Base-by-base conservation (phyloP, 1,284 basidiomycete genomes). In the Stygiomarasmius scandens region DNA sequence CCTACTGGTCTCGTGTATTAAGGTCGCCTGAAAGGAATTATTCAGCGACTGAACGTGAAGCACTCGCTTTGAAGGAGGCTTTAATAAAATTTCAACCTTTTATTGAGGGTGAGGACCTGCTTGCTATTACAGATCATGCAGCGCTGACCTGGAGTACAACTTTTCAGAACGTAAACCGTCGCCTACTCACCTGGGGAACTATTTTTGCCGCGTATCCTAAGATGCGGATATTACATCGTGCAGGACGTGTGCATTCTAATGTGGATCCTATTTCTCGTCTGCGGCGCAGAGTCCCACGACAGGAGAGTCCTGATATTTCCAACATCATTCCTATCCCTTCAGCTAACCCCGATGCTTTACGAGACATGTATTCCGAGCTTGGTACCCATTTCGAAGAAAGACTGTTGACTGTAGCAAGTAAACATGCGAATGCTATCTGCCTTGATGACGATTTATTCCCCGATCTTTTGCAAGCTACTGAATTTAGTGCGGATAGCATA, bases 41-140 rank as follows among this genome's bases (percentile, higher is more conserved):
- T 19, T 48, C 23, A 1, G 55, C 58, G 8, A 59, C 58, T 9
- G 58, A 59, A 45, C 29, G 64, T 43, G 69, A 73, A 62, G 71
- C 69, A 0, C 59, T 74, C 19, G 70, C 63, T 3, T 34, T 65
- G 1, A 69, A 69, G 47, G 68, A 72, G 61, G 67, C 62, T 0
- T 57, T 73, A 4, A 59, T 74, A 38, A 63, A 66, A 34, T 74
- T 59, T 24, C 58, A 59, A 49, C 58, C 54, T 1, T 49, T 53
- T 32, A 49, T 59, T 19, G 69, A 74, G 67, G 71, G 69, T 1
- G 66, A 68, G 47, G 44, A 59, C 9, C 58, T 67, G 19, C n/a
- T 66, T 1, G 55, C 63, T 0, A 58, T 73, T 2, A 73, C 71
- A 6, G 69, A 74, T 49, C 71, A 74, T 56, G 66, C 68, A 8